These are phyloP conservation scores for Emericellopsis atlantica DNA, from an alignment of 2,329 filamentous ascomycete genomes.

Conservation along the genomic window DNA sequence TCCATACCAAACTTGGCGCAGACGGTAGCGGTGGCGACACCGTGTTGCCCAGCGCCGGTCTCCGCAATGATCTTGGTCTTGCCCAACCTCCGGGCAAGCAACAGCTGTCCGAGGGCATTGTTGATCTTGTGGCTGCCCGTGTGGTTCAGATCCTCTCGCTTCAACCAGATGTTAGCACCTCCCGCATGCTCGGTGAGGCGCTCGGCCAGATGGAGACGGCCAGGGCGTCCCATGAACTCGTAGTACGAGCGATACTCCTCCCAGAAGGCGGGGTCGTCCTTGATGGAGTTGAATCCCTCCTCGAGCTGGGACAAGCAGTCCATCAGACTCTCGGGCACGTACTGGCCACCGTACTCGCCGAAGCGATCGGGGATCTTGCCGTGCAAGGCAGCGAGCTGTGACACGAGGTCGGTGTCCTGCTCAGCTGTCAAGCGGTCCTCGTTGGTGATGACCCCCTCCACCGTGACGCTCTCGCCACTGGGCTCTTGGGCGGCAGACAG, in stretches of 20 bases:
- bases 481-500: slow-evolving; percentile 35
- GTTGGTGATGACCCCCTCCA: slow-evolving; percentile 50
- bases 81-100: slow-evolving; percentile 73
- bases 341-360: slow-evolving; percentile 93
- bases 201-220: slow-evolving; percentile 79
- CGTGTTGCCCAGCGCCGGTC: slow-evolving; percentile 94
- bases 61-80: slow-evolving; percentile 98
- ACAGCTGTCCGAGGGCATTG: slow-evolving; percentile 87
- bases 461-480: slow-evolving; percentile 29
- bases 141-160: slow-evolving; percentile 95
- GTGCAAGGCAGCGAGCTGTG: slow-evolving; percentile 75
- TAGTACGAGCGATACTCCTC: slow-evolving; percentile 94
- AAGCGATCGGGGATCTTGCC: slow-evolving; percentile 74
- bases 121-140: slow-evolving; percentile 99
- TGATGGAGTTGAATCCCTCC: slow-evolving; percentile 76
- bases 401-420: slow-evolving; percentile 51
- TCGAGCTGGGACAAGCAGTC: slow-evolving; percentile 88
- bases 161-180: slow-evolving; percentile 93
- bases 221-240: slow-evolving; percentile 91
- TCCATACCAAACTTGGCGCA: slow-evolving; percentile 98
- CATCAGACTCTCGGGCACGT: slow-evolving; percentile 96
- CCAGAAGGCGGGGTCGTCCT: slow-evolving; percentile 87
- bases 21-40: slow-evolving; percentile 92
- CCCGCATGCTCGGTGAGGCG: slow-evolving; percentile 80
- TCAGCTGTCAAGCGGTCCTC: slow-evolving; percentile 50